These are phyloP conservation scores for Curvularia eragrostidis DNA, from an alignment of 2,329 filamentous ascomycete species.

Conservation along the genomic window DNA sequence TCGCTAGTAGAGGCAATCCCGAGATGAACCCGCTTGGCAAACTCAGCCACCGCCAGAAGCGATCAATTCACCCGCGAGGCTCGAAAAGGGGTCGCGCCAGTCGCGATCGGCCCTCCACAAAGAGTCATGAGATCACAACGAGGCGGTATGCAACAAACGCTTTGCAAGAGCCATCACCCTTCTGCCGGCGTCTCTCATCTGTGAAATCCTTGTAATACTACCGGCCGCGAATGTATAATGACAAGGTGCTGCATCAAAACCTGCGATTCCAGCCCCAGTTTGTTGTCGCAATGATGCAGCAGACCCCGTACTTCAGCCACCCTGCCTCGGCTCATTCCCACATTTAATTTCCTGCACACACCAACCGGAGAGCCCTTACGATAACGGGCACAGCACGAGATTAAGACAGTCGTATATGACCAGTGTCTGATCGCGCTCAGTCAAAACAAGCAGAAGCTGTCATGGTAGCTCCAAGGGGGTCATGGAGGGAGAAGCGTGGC, in stretches of 20 bases:
- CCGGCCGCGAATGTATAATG: conserved; percentile 14
- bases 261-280: conserved; percentile 21
- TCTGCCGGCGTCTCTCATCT: neutral
- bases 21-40: conserved; percentile 39
- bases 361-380: conserved; percentile 30
- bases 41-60: conserved; percentile 29
- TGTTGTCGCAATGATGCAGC: conserved; percentile 23
- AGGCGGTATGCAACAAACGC: conserved; percentile 8
- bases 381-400: conserved; percentile 29
- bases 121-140: neutral
- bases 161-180: conserved; percentile 9
- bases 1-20: conserved; percentile 11
- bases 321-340: conserved; percentile 27
- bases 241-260: conserved; percentile 29
- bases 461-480: conserved; percentile 20
- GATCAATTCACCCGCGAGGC: conserved; percentile 27
- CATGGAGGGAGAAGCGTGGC: conserved; percentile 12
- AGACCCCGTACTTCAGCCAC: conserved; percentile 26
- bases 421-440: conserved; percentile 18
- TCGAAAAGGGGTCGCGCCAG: conserved; percentile 36
- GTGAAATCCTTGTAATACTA: conserved; percentile 7
- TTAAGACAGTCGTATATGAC: conserved; percentile 33
- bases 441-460: conserved; percentile 13
- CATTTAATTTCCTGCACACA: conserved; percentile 37
- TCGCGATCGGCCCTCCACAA: conserved; percentile 12